phyloP scores from a whole-genome alignment of 257 asterid species.

The Solanum sitiens region DNA sequence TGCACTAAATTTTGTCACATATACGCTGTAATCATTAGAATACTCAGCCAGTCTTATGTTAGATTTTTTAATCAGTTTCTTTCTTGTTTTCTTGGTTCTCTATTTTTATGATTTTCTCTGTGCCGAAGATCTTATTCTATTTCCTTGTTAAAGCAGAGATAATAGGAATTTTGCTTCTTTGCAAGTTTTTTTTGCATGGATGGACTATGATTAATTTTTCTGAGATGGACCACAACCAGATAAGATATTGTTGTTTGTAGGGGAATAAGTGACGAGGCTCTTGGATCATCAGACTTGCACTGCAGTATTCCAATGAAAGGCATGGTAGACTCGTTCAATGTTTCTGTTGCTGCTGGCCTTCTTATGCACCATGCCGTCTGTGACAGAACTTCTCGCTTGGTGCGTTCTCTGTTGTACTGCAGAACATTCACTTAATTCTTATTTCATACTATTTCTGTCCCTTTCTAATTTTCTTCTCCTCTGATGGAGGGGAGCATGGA shows the following conservation, averaged over 20 bases:
- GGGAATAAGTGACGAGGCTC: constrained; percentile 85
- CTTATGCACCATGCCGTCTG: constrained; percentile 91
- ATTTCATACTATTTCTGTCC: neutral
- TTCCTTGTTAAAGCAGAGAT: neutral
- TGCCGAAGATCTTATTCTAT: neutral
- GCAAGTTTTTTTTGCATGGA: neutral
- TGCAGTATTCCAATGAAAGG: constrained; percentile 96
- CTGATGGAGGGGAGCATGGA: neutral
- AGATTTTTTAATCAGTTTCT: neutral
- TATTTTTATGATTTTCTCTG: neutral
- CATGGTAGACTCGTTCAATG: constrained; percentile 95
- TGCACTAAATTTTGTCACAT: neutral
- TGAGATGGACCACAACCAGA: neutral
- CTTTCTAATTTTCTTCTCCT: neutral
- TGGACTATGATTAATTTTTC: neutral
- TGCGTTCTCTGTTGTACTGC: constrained; percentile 8
- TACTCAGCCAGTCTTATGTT: neutral
- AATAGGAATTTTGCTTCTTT: neutral
- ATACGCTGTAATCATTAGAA: neutral
- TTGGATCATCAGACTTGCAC: constrained; percentile 64
- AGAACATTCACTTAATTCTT: neutral
- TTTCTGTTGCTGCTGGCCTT: constrained; percentile 96
- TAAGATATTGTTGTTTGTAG: constrained; percentile 28
- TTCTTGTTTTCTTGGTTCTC: neutral
- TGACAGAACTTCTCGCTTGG: constrained; percentile 70